Percentiles rank a stretch among this genome's conserved stretches.
phyloP scores from a whole-genome alignment of 169 alveolate species.

The Plasmodium gallinaceum region DNA sequence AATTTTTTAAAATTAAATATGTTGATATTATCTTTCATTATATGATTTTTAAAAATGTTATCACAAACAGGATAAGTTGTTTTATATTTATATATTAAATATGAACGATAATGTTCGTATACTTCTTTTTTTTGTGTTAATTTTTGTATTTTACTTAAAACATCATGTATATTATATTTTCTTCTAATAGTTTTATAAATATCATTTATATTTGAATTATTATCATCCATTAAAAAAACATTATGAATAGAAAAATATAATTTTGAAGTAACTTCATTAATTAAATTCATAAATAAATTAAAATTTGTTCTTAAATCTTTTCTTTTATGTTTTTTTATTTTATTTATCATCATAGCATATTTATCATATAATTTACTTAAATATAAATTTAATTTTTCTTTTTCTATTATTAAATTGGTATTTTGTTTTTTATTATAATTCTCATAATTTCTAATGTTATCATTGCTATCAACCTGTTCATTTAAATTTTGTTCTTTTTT shows the following conservation, averaged over 20 bases:
- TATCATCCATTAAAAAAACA: conserved; percentile 34
- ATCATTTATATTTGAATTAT: conserved; percentile 15
- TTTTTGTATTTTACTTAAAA: conserved; percentile 32
- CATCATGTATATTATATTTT: conserved; percentile 67
- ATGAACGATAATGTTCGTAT: conserved; percentile 67
- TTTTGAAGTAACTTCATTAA: conserved; percentile 61
- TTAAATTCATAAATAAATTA: conserved; percentile 57
- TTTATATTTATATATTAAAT: conserved; percentile 48
- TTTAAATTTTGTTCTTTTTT: background rate
- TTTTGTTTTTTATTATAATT: conserved; percentile 6
- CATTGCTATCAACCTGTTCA: background rate
- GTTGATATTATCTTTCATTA: conserved; percentile 37
- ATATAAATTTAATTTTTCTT: conserved; percentile 36
- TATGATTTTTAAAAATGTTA: conserved; percentile 34
- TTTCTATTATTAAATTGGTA: conserved; percentile 41
- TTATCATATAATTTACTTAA: conserved; percentile 26
- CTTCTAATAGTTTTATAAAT: conserved; percentile 65
- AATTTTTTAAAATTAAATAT: conserved; percentile 56
- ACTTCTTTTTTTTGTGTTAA: conserved; percentile 56
- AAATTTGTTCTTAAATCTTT: conserved; percentile 52
- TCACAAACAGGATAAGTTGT: conserved; percentile 56
- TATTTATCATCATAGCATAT: conserved; percentile 23
- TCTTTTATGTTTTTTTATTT: conserved; percentile 32
- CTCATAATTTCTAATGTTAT: background rate
- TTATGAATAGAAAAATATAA: conserved; percentile 54